A percentile compares a stretch with the other conserved stretches of the same genome.
phyloP scores from a whole-genome alignment of 169 alveolate genomes.

The Cryptosporidium sp. region DNA sequence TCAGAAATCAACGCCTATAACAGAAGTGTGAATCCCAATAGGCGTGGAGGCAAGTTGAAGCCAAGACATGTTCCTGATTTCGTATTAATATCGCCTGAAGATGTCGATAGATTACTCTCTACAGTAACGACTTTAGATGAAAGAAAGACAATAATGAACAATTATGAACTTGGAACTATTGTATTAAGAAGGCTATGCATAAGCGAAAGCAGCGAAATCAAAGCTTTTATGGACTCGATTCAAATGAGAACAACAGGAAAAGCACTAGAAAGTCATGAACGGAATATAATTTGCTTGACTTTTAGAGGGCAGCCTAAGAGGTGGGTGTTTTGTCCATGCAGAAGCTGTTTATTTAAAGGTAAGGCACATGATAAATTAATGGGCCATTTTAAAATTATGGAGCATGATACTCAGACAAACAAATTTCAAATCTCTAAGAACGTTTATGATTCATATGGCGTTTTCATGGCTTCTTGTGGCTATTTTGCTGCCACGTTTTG shows the following conservation, averaged over 20 bases:
- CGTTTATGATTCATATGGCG: conserved; percentile 73
- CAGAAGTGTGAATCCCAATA: conserved; percentile 14
- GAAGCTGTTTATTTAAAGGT: conserved; percentile 75
- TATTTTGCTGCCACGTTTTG: conserved; percentile 75
- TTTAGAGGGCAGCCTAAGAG: conserved; percentile 71
- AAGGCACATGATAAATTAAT: conserved; percentile 72
- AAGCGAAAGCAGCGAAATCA: conserved; percentile 73
- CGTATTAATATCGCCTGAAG: conserved; percentile 71
- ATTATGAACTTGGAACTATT: conserved; percentile 67
- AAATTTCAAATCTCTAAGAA: conserved; percentile 69
- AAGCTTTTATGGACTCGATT: conserved; percentile 75
- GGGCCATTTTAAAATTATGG: conserved; percentile 76
- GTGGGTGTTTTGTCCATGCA: conserved; percentile 75
- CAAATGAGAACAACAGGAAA: conserved; percentile 76
- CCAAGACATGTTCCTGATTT: conserved; percentile 76
- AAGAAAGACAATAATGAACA: conserved; percentile 45
- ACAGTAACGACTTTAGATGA: conserved; percentile 53
- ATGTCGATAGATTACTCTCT: conserved; percentile 51
- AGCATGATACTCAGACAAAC: conserved; percentile 51
- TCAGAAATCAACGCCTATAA: not conserved
- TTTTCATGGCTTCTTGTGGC: conserved; percentile 73
- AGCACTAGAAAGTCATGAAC: conserved; percentile 70
- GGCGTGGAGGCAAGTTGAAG: conserved; percentile 66
- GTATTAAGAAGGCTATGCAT: conserved; percentile 63
- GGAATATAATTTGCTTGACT: conserved; percentile 66